Percentiles rank a stretch among this genome's conserved stretches.
These are phyloP conservation scores for Schoenoplectus triqueter DNA, from an alignment of 202 grass and related monocot species.

Conservation along the genomic window DNA sequence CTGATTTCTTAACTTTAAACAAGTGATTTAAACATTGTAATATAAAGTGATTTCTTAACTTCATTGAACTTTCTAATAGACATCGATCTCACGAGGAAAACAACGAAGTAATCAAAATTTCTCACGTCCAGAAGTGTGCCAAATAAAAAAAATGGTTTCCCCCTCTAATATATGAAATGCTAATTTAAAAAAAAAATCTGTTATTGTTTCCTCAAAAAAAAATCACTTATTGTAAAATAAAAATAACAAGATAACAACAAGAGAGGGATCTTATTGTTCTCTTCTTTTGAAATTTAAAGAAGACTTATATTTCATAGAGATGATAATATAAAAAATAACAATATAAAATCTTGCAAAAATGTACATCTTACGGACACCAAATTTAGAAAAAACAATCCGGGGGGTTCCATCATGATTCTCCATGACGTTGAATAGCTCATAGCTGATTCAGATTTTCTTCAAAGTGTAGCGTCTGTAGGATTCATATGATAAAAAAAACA, in stretches of 20 bases:
- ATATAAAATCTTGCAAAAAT: constrained; percentile 3
- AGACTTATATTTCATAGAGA: background rate
- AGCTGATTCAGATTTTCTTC: constrained; percentile 12
- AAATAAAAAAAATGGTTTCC: background rate
- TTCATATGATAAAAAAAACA: background rate
- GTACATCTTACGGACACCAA: background rate
- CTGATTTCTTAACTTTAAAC: no score
- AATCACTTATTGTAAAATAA: background rate
- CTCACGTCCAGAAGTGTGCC: background rate
- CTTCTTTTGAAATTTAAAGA: background rate
- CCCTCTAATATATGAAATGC: background rate
- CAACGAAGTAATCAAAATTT: background rate
- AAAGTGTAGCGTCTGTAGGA: background rate
- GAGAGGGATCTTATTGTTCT: background rate
- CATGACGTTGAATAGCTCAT: background rate
- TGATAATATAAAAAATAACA: background rate
- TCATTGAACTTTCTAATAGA: background rate
- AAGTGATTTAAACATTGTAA: background rate
- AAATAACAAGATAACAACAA: background rate
- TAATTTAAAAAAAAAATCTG: background rate
- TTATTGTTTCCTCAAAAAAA: background rate
- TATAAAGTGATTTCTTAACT: background rate
- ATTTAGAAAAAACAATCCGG: background rate
- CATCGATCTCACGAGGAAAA: background rate
- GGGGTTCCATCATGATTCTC: background rate